Conservation (phyloP, 306 rosid species). For the Trifolium fragiferum region DNA sequence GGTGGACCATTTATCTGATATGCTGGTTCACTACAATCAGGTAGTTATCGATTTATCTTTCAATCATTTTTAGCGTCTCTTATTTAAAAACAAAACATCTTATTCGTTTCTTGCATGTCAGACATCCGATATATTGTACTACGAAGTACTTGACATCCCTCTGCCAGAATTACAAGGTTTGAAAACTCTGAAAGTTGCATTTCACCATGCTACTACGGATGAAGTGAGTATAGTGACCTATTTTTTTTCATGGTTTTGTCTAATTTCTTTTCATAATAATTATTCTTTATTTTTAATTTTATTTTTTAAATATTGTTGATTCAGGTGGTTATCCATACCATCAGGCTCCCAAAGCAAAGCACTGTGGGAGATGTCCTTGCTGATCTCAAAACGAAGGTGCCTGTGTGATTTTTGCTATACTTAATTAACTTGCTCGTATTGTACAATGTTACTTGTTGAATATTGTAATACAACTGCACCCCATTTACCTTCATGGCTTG, state of each 20-base stretch:
- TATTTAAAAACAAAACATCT: constrained; percentile 25
- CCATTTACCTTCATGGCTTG: constrained; percentile 23
- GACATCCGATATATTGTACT: constrained; percentile 87
- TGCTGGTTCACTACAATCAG: constrained; percentile 93
- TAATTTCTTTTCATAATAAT: background rate
- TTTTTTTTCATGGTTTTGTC: constrained; percentile 31
- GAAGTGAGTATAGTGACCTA: constrained; percentile 63
- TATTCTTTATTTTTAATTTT: background rate
- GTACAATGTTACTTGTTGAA: constrained; percentile 9
- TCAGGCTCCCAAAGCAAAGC: constrained; percentile 89
- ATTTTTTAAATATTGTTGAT: constrained; percentile 11
- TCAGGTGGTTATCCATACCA: constrained; percentile 83
- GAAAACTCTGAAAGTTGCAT: constrained; percentile 89
- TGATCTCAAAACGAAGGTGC: constrained; percentile 86
- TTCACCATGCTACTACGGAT: constrained; percentile 85
- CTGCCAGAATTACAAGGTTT: constrained; percentile 92
- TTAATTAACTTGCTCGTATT: constrained; percentile 10
- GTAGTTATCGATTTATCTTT: constrained; percentile 51
- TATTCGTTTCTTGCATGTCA: constrained; percentile 45
- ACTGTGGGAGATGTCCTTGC: constrained; percentile 86
- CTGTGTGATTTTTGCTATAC: constrained; percentile 11
- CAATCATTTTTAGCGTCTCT: constrained; percentile 29
- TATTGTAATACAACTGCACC: constrained; percentile 7
- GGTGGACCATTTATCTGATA: constrained; percentile 81
- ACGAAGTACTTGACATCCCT: constrained; percentile 91